Evolutionary conservation across 371 early-diverging fungal genomes (phyloP).

Genomic region (Saksenaea oblongispora): DNA sequence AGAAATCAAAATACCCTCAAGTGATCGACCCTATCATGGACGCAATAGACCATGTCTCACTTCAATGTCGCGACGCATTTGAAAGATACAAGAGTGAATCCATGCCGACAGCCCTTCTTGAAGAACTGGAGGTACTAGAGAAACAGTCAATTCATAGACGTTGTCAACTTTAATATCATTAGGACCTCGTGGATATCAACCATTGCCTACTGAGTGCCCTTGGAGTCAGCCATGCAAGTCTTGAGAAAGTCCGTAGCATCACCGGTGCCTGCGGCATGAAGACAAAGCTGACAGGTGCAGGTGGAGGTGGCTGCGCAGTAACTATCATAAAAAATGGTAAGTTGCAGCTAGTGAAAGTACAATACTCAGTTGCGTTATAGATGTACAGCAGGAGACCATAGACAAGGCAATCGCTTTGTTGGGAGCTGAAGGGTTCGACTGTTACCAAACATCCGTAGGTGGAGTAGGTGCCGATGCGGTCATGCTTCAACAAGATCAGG

Average conservation of each 20-base stretch:
- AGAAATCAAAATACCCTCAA: conserved; percentile 63
- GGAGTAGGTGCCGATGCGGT: conserved; percentile 66
- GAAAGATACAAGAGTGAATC: conserved; percentile 15
- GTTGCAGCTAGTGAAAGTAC: background rate
- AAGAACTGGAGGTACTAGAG: conserved; percentile 37
- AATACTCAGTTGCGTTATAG: conserved; percentile 4
- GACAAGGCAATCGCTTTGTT: conserved; percentile 46
- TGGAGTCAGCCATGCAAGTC: conserved; percentile 82
- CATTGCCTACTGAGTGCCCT: conserved; percentile 76
- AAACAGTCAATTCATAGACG: background rate
- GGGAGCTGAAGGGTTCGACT: conserved; percentile 61
- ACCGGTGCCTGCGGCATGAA: conserved; percentile 62
- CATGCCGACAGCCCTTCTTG: conserved; percentile 15
- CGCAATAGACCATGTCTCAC: conserved; percentile 70
- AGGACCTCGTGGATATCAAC: conserved; percentile 81
- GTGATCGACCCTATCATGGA: conserved; percentile 77
- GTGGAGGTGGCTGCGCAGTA: conserved; percentile 96
- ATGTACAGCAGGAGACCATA: conserved; percentile 39
- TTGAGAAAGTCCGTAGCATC: conserved; percentile 79
- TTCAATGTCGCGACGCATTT: conserved; percentile 52
- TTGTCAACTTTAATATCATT: background rate
- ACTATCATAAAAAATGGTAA: conserved; percentile 76
- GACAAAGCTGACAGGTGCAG: conserved; percentile 96
- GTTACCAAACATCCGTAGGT: conserved; percentile 77
- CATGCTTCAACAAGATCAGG: conserved; percentile 19